Conservation (phyloP, 306 rosid genomes). For the Vicia faba region DNA sequence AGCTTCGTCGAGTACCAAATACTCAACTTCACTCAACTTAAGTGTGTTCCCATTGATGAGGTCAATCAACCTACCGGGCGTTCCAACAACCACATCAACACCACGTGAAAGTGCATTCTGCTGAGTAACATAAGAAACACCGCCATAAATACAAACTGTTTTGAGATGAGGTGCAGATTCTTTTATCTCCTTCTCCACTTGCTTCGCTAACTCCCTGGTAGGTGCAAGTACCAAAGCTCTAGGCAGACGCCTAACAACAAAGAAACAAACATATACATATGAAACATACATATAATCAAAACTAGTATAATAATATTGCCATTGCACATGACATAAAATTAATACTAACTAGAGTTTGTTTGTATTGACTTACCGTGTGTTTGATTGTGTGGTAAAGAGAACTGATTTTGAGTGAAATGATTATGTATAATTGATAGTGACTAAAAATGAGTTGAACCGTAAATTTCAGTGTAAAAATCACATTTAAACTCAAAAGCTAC, state of each 20-base stretch:
- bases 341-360: not conserved
- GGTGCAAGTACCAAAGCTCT: conserved; percentile 89
- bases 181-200: conserved; percentile 95
- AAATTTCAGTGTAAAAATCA: too few relatives aligned
- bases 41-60: conserved; percentile 85
- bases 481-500: too few relatives aligned
- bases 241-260: conserved; percentile 72
- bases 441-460: too few relatives aligned
- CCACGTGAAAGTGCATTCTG: conserved; percentile 92
- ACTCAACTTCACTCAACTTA: conserved; percentile 74
- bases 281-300: not conserved
- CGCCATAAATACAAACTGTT: conserved; percentile 94
- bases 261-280: conserved; percentile 14
- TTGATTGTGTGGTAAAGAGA: too few relatives aligned
- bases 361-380: not conserved
- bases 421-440: too few relatives aligned
- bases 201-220: conserved; percentile 94
- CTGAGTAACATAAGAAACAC: conserved; percentile 82
- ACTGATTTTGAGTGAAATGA: too few relatives aligned
- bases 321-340: not conserved
- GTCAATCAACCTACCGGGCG: conserved; percentile 95
- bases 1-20: conserved; percentile 95
- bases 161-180: conserved; percentile 91
- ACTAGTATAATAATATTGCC: not conserved
- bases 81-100: conserved; percentile 98